Evolutionary conservation across 768 basidiomycete species (phyloP).

Genomic region (Erythrobasidium yunnanense): DNA sequence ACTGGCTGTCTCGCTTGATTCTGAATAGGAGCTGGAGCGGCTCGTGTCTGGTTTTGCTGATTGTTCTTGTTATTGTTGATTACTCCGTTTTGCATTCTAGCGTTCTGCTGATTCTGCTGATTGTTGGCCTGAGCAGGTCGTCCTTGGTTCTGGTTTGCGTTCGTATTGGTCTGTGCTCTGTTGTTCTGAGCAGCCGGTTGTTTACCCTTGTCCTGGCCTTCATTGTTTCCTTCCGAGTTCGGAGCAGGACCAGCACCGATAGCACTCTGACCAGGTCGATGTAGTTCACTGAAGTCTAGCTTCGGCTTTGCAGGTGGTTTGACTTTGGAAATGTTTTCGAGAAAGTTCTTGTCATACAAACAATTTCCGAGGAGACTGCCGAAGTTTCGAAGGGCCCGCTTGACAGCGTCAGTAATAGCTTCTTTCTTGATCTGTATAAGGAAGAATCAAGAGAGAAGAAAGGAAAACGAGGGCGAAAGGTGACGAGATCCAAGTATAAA

Average conservation of each 20-base stretch:
- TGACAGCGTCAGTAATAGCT: slow-evolving; percentile 87
- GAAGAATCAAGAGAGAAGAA: background rate
- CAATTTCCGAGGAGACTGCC: slow-evolving; percentile 93
- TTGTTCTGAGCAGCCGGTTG: too few relatives aligned
- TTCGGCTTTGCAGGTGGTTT: slow-evolving; percentile 48
- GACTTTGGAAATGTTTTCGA: slow-evolving; percentile 72
- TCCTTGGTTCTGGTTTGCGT: too few relatives aligned
- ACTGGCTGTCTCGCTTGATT: too few relatives aligned
- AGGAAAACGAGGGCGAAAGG: background rate
- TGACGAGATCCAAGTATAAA: too few relatives aligned
- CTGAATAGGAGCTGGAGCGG: too few relatives aligned
- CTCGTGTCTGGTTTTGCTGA: too few relatives aligned
- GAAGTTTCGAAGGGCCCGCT: slow-evolving; percentile 71
- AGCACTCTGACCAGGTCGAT: slow-evolving; percentile 25
- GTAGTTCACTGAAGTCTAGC: slow-evolving; percentile 33
- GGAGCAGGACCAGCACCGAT: background rate
- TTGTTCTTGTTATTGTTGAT: too few relatives aligned
- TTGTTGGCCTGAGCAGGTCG: too few relatives aligned
- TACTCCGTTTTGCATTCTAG: too few relatives aligned
- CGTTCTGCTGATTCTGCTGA: too few relatives aligned
- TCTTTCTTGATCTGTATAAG: slow-evolving; percentile 85
- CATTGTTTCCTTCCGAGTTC: background rate
- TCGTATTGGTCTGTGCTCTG: too few relatives aligned
- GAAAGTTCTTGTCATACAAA: slow-evolving; percentile 86
- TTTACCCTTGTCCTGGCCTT: too few relatives aligned